These are phyloP conservation scores for Lachnellula hyalina DNA, from an alignment of 2,329 filamentous ascomycete species.

Conservation along the genomic window DNA sequence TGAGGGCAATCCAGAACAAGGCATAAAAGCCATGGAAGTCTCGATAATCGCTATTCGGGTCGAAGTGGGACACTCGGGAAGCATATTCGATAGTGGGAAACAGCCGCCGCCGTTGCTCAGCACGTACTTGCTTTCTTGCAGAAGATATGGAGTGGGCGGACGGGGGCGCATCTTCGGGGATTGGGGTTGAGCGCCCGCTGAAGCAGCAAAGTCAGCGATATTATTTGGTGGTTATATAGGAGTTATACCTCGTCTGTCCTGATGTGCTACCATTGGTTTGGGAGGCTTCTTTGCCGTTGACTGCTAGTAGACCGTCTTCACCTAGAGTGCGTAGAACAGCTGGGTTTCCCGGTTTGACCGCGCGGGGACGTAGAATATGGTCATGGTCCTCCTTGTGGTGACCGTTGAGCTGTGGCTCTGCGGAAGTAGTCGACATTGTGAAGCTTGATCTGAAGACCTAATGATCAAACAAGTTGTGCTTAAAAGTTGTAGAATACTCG, in stretches of 20 bases:
- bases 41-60: slow-evolving; percentile 82
- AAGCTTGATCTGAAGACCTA: neutral
- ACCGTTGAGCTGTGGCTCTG: slow-evolving; percentile 23
- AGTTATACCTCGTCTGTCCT: slow-evolving; percentile 26
- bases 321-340: slow-evolving; percentile 22
- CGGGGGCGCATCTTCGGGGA: slow-evolving; percentile 86
- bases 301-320: slow-evolving; percentile 20
- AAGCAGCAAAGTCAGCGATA: slow-evolving; percentile 15
- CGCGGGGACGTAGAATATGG: slow-evolving; percentile 29
- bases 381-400: slow-evolving; percentile 24
- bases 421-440: slow-evolving; percentile 29
- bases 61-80: slow-evolving; percentile 89
- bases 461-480: no score
- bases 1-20: slow-evolving; percentile 94
- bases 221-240: neutral
- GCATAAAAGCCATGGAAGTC: slow-evolving; percentile 98
- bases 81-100: slow-evolving; percentile 93
- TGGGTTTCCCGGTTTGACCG: slow-evolving; percentile 24
- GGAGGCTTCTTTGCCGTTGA: slow-evolving; percentile 7
- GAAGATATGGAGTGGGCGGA: slow-evolving; percentile 82
- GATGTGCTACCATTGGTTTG: slow-evolving; percentile 20
- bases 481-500: neutral
- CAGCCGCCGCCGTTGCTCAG: slow-evolving; percentile 73
- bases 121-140: slow-evolving; percentile 76
- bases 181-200: slow-evolving; percentile 77